Evolutionary conservation across 2,329 filamentous ascomycete species (phyloP).

Genomic region (Aquanectria penicillioides): DNA sequence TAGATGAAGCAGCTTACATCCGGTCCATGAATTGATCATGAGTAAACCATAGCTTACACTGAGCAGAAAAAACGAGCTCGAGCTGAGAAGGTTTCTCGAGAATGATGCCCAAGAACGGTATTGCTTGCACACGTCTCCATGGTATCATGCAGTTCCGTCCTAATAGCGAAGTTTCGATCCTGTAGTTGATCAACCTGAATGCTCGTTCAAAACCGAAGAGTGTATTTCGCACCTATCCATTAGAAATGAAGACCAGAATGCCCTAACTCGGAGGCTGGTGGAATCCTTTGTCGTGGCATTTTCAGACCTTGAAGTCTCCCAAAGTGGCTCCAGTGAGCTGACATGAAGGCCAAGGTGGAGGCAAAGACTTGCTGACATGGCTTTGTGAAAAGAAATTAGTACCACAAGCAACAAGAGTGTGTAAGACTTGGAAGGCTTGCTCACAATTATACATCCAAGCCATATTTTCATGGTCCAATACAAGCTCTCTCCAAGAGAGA

Average conservation of each 20-base stretch:
- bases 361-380: slow-evolving; percentile 2
- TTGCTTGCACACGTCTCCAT: slow-evolving; percentile 1
- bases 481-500: slow-evolving; percentile 4
- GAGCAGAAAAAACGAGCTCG: neutral
- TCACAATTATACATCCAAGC: slow-evolving; percentile 16
- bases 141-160: slow-evolving; percentile 14
- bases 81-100: neutral
- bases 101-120: neutral
- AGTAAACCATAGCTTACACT: slow-evolving; percentile 5
- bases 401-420: neutral
- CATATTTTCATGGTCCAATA: slow-evolving; percentile 9
- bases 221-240: neutral
- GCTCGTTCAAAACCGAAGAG: no score
- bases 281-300: neutral
- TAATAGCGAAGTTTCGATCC: neutral
- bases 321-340: neutral
- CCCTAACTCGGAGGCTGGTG: neutral
- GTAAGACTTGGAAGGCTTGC: no score
- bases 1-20: neutral
- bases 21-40: slow-evolving; percentile 15
- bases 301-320: neutral
- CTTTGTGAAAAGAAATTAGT: neutral
- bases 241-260: neutral
- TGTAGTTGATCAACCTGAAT: neutral
- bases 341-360: slow-evolving; percentile 10